Evolutionary conservation across 768 basidiomycete genomes (phyloP).

Genomic region (Mycena pura): DNA sequence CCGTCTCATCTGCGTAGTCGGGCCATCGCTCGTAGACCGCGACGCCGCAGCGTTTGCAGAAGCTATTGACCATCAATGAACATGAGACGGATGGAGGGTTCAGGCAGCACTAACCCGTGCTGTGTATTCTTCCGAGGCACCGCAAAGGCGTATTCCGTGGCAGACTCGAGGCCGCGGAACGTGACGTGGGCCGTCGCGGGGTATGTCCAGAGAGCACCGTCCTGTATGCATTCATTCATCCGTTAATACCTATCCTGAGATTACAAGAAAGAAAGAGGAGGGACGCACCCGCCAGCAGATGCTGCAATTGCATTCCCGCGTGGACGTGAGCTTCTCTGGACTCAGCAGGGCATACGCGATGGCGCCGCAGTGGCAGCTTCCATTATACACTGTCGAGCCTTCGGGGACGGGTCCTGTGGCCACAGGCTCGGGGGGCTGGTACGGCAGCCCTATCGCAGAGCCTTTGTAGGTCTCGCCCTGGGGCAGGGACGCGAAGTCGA

Average conservation of each 20-base stretch:
- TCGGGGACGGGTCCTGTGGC: not conserved
- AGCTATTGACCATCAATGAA: no score
- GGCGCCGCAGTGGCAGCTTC: slow-evolving; percentile 24
- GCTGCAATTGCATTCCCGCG: slow-evolving; percentile 21
- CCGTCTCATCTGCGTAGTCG: not conserved
- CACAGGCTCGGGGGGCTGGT: slow-evolving; percentile 7
- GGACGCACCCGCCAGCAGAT: slow-evolving; percentile 14
- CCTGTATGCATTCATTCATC: not conserved
- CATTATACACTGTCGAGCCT: slow-evolving; percentile 9
- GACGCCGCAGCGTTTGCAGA: slow-evolving; percentile 12
- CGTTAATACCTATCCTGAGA: not conserved
- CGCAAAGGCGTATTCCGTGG: slow-evolving; percentile 11
- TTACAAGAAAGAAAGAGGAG: not conserved
- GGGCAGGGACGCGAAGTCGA: not conserved
- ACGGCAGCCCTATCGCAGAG: not conserved
- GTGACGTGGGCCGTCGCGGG: not conserved
- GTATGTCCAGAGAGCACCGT: slow-evolving; percentile 15
- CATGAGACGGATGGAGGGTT: no score
- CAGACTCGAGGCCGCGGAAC: slow-evolving; percentile 2
- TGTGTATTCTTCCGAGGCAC: slow-evolving; percentile 7
- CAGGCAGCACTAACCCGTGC: no score
- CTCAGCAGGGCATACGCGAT: slow-evolving; percentile 2
- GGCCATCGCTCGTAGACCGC: not conserved
- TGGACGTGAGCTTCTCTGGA: not conserved
- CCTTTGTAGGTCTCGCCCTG: not conserved